A percentile compares a stretch with the other conserved stretches of the same genome.
Conservation (phyloP, 495 filamentous ascomycete species). For the Pyronema omphalodes region DNA sequence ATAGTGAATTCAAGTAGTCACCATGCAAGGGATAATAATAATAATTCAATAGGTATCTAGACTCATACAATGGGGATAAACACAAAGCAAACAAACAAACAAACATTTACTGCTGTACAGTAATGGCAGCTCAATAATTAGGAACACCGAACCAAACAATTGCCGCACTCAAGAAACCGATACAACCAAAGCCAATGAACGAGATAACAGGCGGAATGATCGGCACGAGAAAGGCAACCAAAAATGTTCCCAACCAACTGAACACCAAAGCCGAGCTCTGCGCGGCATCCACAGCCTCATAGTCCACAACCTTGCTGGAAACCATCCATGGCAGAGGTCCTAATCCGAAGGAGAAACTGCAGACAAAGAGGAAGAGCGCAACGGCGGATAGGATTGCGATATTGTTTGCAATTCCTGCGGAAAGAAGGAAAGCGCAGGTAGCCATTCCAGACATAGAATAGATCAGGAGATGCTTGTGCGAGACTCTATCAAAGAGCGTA, state of each 20-base stretch:
- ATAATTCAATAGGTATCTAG: no score
- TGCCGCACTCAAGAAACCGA: neutral
- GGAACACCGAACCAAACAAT: neutral
- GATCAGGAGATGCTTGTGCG: conserved; percentile 66
- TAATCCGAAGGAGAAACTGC: conserved; percentile 74
- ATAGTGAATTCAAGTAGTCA: no score
- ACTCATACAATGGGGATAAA: no score
- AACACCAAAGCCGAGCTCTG: conserved; percentile 70
- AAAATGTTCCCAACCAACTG: conserved; percentile 80
- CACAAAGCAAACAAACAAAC: no score
- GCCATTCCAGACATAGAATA: conserved; percentile 71
- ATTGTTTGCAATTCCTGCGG: conserved; percentile 50
- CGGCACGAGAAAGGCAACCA: conserved; percentile 34
- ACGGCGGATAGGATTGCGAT: conserved; percentile 58
- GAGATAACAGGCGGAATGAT: conserved; percentile 5
- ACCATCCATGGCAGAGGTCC: conserved; percentile 92
- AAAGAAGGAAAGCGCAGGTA: conserved; percentile 50
- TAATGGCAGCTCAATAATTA: no score
- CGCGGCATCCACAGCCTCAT: conserved; percentile 73
- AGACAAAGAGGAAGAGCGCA: conserved; percentile 67
- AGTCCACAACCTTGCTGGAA: conserved; percentile 68
- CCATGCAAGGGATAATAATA: no score
- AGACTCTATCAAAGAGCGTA: conserved; percentile 66
- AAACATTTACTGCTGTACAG: no score
- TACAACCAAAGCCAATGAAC: conserved; percentile 1